phyloP scores from a whole-genome alignment of 148 eudicot genomes.

The Diospyros kaki region DNA sequence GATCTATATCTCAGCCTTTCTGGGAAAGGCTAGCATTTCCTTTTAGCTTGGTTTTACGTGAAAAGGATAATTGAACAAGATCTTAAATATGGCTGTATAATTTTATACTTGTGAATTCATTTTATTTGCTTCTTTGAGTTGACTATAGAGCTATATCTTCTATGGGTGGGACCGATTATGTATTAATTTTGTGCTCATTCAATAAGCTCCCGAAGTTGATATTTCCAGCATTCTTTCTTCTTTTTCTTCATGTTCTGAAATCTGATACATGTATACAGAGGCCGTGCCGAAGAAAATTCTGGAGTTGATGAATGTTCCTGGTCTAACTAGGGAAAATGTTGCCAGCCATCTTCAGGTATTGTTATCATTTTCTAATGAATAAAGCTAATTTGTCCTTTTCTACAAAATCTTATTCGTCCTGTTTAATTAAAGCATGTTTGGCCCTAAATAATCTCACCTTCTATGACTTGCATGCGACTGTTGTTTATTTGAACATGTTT shows the following conservation, averaged over 20 bases:
- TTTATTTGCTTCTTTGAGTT: background rate
- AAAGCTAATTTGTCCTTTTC: background rate
- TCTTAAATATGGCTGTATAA: background rate
- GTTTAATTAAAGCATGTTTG: no score
- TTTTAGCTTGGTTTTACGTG: no score
- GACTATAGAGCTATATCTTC: background rate
- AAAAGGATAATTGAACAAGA: no score
- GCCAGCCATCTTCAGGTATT: constrained; percentile 27
- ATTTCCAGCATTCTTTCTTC: background rate
- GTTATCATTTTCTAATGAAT: background rate
- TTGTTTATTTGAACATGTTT: background rate
- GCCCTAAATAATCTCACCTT: background rate
- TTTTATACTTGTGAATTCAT: background rate
- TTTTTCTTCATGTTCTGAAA: background rate
- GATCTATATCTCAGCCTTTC: no score
- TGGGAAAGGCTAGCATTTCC: no score
- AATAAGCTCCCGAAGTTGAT: background rate
- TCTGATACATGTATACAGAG: constrained; percentile 16
- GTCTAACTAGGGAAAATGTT: constrained; percentile 21
- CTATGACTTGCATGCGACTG: background rate
- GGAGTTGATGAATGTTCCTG: constrained; percentile 27
- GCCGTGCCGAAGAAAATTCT: constrained; percentile 27
- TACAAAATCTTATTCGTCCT: no score
- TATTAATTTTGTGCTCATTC: background rate
- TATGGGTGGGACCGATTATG: background rate